phyloP scores from a whole-genome alignment of 176 grass and related monocot species.

The Juncus effusus region DNA sequence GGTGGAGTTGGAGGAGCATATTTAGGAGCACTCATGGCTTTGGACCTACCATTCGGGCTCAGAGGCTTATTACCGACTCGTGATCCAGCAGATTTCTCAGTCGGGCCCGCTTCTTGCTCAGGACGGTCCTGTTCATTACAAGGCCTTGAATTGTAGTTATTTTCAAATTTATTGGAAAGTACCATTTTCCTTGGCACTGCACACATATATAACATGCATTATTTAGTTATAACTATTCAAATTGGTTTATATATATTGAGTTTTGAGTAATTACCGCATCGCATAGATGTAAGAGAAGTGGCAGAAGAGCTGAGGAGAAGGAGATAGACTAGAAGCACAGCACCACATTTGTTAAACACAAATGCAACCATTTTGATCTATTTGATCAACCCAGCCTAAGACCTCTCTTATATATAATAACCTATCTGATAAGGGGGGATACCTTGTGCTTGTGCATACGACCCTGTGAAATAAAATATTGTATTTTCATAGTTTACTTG shows the following conservation, averaged over 20 bases:
- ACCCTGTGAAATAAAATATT: background rate
- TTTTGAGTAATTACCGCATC: background rate
- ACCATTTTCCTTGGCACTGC: background rate
- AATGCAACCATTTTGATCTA: conserved; percentile 6
- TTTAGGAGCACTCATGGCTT: too few relatives aligned
- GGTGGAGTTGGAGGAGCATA: too few relatives aligned
- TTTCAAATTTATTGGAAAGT: too few relatives aligned
- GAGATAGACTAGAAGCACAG: background rate
- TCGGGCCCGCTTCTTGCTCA: too few relatives aligned
- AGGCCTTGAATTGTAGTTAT: too few relatives aligned
- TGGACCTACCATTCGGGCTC: too few relatives aligned
- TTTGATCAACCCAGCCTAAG: background rate
- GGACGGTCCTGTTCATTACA: too few relatives aligned
- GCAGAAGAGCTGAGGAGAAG: conserved; percentile 5
- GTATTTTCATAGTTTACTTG: background rate
- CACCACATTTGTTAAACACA: background rate
- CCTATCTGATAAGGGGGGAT: too few relatives aligned
- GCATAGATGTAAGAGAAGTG: background rate
- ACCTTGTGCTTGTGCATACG: background rate
- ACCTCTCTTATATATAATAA: background rate
- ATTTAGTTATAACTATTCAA: background rate
- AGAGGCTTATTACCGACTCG: too few relatives aligned
- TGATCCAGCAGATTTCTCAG: too few relatives aligned
- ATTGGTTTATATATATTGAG: too few relatives aligned
- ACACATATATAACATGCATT: conserved; percentile 6